Evolutionary conservation across 2,329 filamentous ascomycete species (phyloP).

Genomic region (Beauveria sp.): DNA sequence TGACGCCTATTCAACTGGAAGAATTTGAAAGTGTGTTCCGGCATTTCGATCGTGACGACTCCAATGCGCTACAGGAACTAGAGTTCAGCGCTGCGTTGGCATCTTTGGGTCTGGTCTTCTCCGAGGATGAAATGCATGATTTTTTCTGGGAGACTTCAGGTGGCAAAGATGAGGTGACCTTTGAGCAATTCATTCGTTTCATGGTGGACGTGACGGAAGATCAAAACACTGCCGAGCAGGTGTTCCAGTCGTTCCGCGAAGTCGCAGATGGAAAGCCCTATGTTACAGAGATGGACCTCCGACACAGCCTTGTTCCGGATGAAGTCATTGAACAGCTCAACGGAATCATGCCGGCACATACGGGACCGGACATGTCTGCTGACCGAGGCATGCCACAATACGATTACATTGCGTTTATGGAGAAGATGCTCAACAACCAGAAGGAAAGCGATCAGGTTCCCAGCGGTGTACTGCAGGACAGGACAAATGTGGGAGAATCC

Average conservation of each 20-base stretch:
- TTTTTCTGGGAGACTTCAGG: constrained; percentile 85
- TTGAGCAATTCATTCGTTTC: constrained; percentile 98
- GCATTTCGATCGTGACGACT: constrained; percentile 91
- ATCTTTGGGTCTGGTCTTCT: constrained; percentile 91
- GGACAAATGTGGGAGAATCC: constrained; percentile 24
- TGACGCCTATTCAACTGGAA: constrained; percentile 95
- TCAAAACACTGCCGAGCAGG: constrained; percentile 96
- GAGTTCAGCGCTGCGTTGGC: constrained; percentile 95
- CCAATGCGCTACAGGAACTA: constrained; percentile 83
- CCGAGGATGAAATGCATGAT: constrained; percentile 96
- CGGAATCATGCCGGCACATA: constrained; percentile 76
- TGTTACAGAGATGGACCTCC: constrained; percentile 93
- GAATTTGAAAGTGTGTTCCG: constrained; percentile 98
- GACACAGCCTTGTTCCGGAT: constrained; percentile 91
- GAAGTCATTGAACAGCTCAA: constrained; percentile 92
- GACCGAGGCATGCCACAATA: constrained; percentile 82
- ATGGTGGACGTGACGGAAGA: constrained; percentile 99
- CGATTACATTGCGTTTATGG: constrained; percentile 97
- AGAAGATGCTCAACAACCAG: constrained; percentile 59
- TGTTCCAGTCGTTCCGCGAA: constrained; percentile 95
- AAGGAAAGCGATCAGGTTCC: constrained; percentile 21
- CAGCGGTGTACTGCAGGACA: constrained; percentile 27
- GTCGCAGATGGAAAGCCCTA: constrained; percentile 98
- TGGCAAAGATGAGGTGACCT: constrained; percentile 74
- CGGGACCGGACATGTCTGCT: constrained; percentile 76